These are phyloP conservation scores for Penicillium sp. DNA, from an alignment of 2,329 filamentous ascomycete genomes.

Conservation along the genomic window DNA sequence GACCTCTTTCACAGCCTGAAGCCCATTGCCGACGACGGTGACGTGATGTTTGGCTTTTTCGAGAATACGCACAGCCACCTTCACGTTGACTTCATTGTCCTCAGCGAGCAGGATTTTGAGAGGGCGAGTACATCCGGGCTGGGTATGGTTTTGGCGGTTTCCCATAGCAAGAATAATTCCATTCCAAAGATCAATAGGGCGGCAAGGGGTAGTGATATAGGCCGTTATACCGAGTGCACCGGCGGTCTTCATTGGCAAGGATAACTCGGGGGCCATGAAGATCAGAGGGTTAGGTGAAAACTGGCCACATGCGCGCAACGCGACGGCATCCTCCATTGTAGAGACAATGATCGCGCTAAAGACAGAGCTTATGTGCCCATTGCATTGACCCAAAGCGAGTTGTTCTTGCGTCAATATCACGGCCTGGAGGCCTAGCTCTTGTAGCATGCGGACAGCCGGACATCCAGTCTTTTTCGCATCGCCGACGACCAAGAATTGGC, in stretches of 20 bases:
- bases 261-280: constrained; percentile 79
- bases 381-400: constrained; percentile 53
- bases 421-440: constrained; percentile 71
- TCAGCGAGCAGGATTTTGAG: constrained; percentile 91
- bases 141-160: constrained; percentile 81
- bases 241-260: constrained; percentile 85
- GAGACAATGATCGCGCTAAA: constrained; percentile 94
- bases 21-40: constrained; percentile 79
- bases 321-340: constrained; percentile 79
- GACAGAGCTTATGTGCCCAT: constrained; percentile 54
- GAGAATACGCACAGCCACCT: constrained; percentile 87
- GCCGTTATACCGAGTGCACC: constrained; percentile 89
- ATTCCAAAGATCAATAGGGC: constrained; percentile 86
- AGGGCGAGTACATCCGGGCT: constrained; percentile 87
- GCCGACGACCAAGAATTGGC: constrained; percentile 88
- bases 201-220: constrained; percentile 93
- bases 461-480: constrained; percentile 74
- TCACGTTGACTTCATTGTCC: constrained; percentile 93
- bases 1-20: constrained; percentile 66
- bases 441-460: constrained; percentile 72
- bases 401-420: constrained; percentile 70
- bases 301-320: constrained; percentile 76
- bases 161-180: constrained; percentile 90
- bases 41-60: constrained; percentile 75
- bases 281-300: constrained; percentile 96